phyloP scores from a whole-genome alignment of 192 early-diverging fungal species.

The Radiomyces spectabilis region DNA sequence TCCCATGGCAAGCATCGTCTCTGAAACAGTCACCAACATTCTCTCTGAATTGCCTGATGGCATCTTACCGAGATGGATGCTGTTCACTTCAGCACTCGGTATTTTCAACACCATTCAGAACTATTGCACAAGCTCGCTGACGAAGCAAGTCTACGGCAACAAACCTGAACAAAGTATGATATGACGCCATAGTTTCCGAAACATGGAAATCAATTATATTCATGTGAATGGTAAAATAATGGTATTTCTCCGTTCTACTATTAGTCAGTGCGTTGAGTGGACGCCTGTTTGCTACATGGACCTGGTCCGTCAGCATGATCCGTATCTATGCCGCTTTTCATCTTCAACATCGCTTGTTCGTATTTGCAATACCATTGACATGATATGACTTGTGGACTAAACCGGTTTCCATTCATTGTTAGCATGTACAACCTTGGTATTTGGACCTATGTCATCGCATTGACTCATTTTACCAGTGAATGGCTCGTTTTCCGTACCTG shows the following conservation, averaged over 20 bases:
- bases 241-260: conserved; percentile 8
- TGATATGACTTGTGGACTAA: neutral
- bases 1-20: conserved; percentile 42
- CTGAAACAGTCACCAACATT: conserved; percentile 8
- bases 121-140: conserved; percentile 68
- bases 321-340: conserved; percentile 84
- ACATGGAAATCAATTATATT: too few relatives aligned
- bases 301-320: conserved; percentile 69
- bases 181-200: too few relatives aligned
- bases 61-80: conserved; percentile 63
- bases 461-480: conserved; percentile 62
- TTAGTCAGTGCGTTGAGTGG: conserved; percentile 75
- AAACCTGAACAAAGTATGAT: conserved; percentile 52
- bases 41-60: conserved; percentile 37
- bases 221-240: too few relatives aligned
- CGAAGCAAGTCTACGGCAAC: conserved; percentile 65
- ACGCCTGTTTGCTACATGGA: conserved; percentile 87
- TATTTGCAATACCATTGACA: neutral
- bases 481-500: conserved; percentile 52
- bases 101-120: conserved; percentile 85
- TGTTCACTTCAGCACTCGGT: conserved; percentile 65
- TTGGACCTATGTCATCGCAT: conserved; percentile 67
- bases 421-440: conserved; percentile 50
- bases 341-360: conserved; percentile 61
- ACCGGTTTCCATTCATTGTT: neutral